Evolutionary conservation across 2,329 filamentous ascomycete species (phyloP).

Genomic region (Trichophyton verrucosum): DNA sequence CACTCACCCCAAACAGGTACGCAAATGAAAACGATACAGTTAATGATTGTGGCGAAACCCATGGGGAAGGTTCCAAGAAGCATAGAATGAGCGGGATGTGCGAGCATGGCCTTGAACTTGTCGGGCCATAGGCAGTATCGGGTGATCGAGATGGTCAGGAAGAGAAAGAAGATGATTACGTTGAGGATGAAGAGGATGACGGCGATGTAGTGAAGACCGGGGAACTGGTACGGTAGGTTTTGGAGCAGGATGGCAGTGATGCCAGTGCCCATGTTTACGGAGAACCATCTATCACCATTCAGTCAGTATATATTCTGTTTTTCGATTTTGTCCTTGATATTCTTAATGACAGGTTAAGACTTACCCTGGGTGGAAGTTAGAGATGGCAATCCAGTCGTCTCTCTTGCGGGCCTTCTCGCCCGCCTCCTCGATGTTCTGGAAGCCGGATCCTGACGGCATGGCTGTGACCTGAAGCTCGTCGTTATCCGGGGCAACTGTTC

Average conservation of each 20-base stretch:
- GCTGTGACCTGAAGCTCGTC: not conserved
- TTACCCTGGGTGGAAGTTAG: slow-evolving; percentile 14
- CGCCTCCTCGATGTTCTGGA: slow-evolving; percentile 1
- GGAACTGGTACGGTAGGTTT: slow-evolving; percentile 48
- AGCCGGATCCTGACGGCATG: slow-evolving; percentile 1
- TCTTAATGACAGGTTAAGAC: not conserved
- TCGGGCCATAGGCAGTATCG: slow-evolving; percentile 51
- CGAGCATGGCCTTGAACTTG: slow-evolving; percentile 52
- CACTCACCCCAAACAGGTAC: slow-evolving; percentile 44
- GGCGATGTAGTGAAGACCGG: slow-evolving; percentile 48
- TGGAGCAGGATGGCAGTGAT: slow-evolving; percentile 52
- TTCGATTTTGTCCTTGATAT: no score
- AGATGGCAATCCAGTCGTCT: slow-evolving; percentile 13
- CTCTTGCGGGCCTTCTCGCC: slow-evolving; percentile 4
- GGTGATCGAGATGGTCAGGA: slow-evolving; percentile 43
- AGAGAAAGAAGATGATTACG: slow-evolving; percentile 43
- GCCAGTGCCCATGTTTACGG: slow-evolving; percentile 55
- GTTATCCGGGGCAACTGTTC: not conserved
- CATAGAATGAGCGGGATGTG: slow-evolving; percentile 50
- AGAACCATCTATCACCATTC: slow-evolving; percentile 36
- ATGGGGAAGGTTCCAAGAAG: slow-evolving; percentile 55
- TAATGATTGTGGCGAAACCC: slow-evolving; percentile 52
- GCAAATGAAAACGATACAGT: slow-evolving; percentile 48
- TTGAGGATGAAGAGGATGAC: slow-evolving; percentile 52
- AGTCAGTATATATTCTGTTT: not conserved